A percentile compares a stretch with the other conserved stretches of the same genome.
phyloP scores from a whole-genome alignment of 768 basidiomycete genomes.

The Thelephora ganbajun region DNA sequence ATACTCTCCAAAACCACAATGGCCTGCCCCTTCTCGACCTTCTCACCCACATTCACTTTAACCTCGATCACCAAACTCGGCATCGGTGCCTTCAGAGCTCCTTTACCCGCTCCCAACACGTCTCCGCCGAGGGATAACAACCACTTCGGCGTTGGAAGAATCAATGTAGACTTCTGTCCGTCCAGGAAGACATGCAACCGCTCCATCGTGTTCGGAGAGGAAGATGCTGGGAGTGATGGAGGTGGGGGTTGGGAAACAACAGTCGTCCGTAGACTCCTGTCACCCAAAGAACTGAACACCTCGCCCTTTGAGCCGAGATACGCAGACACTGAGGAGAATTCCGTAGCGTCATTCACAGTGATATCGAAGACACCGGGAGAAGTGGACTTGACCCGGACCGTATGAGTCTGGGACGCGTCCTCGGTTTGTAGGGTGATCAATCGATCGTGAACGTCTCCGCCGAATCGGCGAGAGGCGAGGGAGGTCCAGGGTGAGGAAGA shows the following conservation, averaged over 20 bases:
- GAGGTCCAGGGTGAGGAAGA: slow-evolving; percentile 51
- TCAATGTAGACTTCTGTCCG: slow-evolving; percentile 44
- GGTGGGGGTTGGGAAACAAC: slow-evolving; percentile 59
- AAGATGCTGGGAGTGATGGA: slow-evolving; percentile 37
- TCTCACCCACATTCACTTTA: slow-evolving; percentile 61
- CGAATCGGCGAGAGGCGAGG: slow-evolving; percentile 65
- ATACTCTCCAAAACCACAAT: slow-evolving; percentile 86
- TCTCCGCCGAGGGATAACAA: slow-evolving; percentile 52
- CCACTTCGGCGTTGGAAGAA: slow-evolving; percentile 62
- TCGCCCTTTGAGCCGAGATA: slow-evolving; percentile 38
- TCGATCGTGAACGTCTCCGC: slow-evolving; percentile 55
- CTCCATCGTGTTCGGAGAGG: slow-evolving; percentile 45
- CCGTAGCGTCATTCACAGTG: slow-evolving; percentile 23
- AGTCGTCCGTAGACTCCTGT: slow-evolving; percentile 40
- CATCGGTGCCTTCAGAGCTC: slow-evolving; percentile 73
- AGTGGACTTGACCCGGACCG: slow-evolving; percentile 20
- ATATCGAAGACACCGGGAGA: slow-evolving; percentile 27
- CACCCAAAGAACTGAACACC: no score
- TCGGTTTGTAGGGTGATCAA: slow-evolving; percentile 50
- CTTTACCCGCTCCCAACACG: slow-evolving; percentile 37
- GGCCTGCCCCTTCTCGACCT: slow-evolving; percentile 67
- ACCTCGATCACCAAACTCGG: slow-evolving; percentile 91
- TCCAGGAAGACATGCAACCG: slow-evolving; percentile 62
- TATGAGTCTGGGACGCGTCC: slow-evolving; percentile 21
- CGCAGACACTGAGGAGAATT: slow-evolving; percentile 41